Evolutionary conservation across 2,329 filamentous ascomycete genomes (phyloP).

Genomic region (Monilinia fructicola): DNA sequence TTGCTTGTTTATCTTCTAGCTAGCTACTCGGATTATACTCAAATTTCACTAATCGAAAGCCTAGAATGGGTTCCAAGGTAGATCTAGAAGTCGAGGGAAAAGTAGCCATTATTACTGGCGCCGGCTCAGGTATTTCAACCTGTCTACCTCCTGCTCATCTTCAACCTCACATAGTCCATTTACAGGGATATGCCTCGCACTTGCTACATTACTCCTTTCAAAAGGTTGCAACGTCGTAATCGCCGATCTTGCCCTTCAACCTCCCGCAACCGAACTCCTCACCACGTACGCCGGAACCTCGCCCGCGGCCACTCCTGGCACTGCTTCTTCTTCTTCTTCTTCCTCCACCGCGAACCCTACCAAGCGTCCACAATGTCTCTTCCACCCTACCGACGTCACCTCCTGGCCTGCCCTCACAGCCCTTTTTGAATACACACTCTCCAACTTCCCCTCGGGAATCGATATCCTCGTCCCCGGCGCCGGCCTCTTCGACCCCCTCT

Average conservation of each 20-base stretch:
- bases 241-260: constrained; percentile 44
- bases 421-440: constrained; percentile 41
- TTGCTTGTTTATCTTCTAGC: neutral
- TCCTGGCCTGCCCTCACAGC: constrained; percentile 44
- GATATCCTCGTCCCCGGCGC: constrained; percentile 48
- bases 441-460: constrained; percentile 39
- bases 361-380: constrained; percentile 8
- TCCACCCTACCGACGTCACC: constrained; percentile 45
- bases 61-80: neutral
- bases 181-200: constrained; percentile 44
- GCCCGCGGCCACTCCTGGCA: neutral
- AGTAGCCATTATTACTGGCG: constrained; percentile 34
- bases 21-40: neutral
- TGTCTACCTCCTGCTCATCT: too few relatives aligned
- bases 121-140: constrained; percentile 41
- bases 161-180: too few relatives aligned
- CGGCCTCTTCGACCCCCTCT: constrained; percentile 48
- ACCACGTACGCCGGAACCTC: neutral
- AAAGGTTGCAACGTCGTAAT: constrained; percentile 48
- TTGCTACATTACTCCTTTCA: constrained; percentile 45
- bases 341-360: too few relatives aligned
- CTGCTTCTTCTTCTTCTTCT: neutral
- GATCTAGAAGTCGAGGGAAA: constrained; percentile 23
- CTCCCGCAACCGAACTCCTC: constrained; percentile 40
- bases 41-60: neutral